A percentile compares a stretch with the other conserved stretches of the same genome.
These are phyloP conservation scores for Uronychia setigera DNA, from an alignment of 73 alveolate genomes.

Conservation along the genomic window DNA sequence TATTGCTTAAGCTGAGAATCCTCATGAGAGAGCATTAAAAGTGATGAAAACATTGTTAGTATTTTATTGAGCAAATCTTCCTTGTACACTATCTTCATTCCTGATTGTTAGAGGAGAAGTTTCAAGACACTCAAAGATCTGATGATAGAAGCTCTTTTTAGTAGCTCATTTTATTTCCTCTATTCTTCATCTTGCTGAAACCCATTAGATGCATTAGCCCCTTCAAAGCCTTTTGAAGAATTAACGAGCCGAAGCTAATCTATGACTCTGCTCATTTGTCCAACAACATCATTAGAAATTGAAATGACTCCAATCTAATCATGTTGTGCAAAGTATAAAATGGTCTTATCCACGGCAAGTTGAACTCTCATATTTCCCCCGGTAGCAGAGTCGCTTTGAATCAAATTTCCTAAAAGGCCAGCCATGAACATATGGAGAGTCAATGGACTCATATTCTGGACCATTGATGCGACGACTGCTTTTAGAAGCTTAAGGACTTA, in stretches of 20 bases:
- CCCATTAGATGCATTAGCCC: slow-evolving; percentile 10
- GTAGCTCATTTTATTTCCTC: too few species aligned
- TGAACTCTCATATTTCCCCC: slow-evolving; percentile 19
- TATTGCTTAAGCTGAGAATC: neutral
- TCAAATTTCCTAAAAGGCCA: neutral
- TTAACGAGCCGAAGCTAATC: neutral
- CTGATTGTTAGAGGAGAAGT: slow-evolving; percentile 29
- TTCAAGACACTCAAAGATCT: slow-evolving; percentile 16
- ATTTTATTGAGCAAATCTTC: slow-evolving; percentile 20
- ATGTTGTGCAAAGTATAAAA: slow-evolving; percentile 41
- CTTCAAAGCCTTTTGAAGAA: slow-evolving; percentile 3
- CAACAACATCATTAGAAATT: slow-evolving; percentile 21
- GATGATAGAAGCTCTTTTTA: slow-evolving; percentile 21
- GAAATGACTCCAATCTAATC: slow-evolving; percentile 33
- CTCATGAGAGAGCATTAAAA: neutral
- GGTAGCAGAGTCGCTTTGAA: neutral
- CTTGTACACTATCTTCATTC: slow-evolving; percentile 16
- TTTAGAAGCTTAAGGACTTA: slow-evolving; percentile 24
- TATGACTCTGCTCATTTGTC: slow-evolving; percentile 11
- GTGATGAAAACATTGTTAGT: slow-evolving; percentile 12
- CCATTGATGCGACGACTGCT: slow-evolving; percentile 12
- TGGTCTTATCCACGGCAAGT: slow-evolving; percentile 38
- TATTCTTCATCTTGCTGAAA: too few species aligned
- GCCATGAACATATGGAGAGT: neutral
- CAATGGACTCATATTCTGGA: slow-evolving; percentile 5